Evolutionary conservation across 768 basidiomycete genomes (phyloP), one percentile per base, ranked within the genome.

Genomic region (Termitomyces sp.): DNA sequence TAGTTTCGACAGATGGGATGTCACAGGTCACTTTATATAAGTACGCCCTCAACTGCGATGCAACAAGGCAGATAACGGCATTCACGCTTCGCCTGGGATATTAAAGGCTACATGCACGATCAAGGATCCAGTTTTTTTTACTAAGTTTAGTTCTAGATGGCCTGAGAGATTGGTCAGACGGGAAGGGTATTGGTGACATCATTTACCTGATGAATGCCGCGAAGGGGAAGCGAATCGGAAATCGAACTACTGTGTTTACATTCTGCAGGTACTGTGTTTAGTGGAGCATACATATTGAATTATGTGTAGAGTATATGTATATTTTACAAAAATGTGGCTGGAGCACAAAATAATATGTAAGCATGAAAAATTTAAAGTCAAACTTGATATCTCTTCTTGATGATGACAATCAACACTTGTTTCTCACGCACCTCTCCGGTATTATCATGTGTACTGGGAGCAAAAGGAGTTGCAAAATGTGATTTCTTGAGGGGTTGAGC

Each of bases 331-430:
- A 36, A 46, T 14, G 16, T 8, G 26, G 26, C 26, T 28, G 26
- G 18, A 26, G 24, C 18, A n/a, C n/a, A n/a, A 10, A 32, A 48
- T 8, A 16, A 28, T 28, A 28, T 3, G 8, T 18, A 30, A 26
- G 1, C 7, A 26, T 32, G 9, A 11, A 9, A 47, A 3, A 6
- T 32, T n/a, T 10, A 3, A 32, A n/a, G 8, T 47, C 24, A n/a
- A n/a, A n/a, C 9, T 48, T 10, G 20, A 20, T 32, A 48, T 5
- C 3, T 16, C 45, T 46, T 47, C 46, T 49, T 35, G 26, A 62
- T 40, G 22, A 77, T 59, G 18, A 58, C 80, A 83, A 43, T 77
- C 67, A 11, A 81, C 81, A 57, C 79, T 79, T 43, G 80, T 83
- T 70, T 85, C 84, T 30, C 30, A 30, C 30, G 30, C 5, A 30